Percentiles rank a stretch among this genome's conserved stretches.
Evolutionary conservation across 805 yeast species (phyloP).

Genomic region (Ogataea neopini): DNA sequence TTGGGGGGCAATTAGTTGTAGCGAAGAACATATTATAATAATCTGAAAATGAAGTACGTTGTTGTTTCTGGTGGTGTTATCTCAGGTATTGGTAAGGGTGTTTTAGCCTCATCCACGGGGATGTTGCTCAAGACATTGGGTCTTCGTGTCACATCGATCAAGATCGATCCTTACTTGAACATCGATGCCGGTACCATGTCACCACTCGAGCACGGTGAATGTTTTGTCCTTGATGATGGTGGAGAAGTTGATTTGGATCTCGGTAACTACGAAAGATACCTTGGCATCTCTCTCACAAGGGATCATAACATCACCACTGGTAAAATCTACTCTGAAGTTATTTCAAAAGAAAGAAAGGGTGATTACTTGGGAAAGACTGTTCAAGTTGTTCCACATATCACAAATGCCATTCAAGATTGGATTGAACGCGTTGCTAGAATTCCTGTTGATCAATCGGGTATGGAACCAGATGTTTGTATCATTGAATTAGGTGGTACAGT

Average conservation of each 20-base stretch:
- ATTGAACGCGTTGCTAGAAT: constrained; percentile 87
- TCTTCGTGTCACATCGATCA: constrained; percentile 92
- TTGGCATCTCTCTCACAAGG: constrained; percentile 86
- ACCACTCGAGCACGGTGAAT: constrained; percentile 98
- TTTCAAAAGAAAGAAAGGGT: constrained; percentile 93
- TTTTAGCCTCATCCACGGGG: constrained; percentile 95
- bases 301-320: constrained; percentile 99
- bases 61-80: constrained; percentile 99
- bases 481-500: constrained; percentile 99
- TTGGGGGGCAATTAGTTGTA: constrained; percentile 7
- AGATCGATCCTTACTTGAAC: constrained; percentile 98
- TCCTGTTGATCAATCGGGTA: constrained; percentile 88
- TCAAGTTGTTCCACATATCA: constrained; percentile 97
- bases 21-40: background rate
- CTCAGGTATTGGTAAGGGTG: constrained; percentile 99
- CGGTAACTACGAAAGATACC: constrained; percentile 97
- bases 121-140: constrained; percentile 91
- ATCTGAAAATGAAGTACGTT: constrained; percentile 83
- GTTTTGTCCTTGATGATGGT: constrained; percentile 96
- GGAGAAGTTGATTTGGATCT: constrained; percentile 98
- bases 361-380: constrained; percentile 99
- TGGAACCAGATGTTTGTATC: constrained; percentile 94
- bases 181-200: constrained; percentile 99
- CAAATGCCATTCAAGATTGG: constrained; percentile 98
- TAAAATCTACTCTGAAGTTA: constrained; percentile 91